phyloP scores from a whole-genome alignment of 2,329 filamentous ascomycete species.

The Davidsoniella virescens region DNA sequence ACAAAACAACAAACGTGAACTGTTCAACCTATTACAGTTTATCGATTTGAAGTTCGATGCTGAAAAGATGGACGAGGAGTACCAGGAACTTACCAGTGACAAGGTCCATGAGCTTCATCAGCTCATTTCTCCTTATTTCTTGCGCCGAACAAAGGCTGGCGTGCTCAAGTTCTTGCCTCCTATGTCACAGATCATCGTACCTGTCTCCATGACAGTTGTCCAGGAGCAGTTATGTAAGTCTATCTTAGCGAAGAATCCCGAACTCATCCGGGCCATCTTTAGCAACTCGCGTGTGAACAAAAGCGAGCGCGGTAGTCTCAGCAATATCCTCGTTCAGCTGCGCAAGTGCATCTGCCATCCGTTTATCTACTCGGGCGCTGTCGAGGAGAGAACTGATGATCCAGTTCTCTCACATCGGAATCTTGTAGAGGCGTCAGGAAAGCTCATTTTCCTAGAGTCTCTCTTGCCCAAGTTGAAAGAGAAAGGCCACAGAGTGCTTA shows the following conservation, averaged over 20 bases:
- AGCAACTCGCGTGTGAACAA: conserved; percentile 48
- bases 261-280: conserved; percentile 78
- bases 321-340: conserved; percentile 90
- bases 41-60: conserved; percentile 60
- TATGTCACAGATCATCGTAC: conserved; percentile 88
- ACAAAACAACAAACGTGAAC: conserved; percentile 86
- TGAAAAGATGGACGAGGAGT: conserved; percentile 56
- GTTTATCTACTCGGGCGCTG: conserved; percentile 78
- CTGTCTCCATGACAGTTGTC: conserved; percentile 84
- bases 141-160: conserved; percentile 69
- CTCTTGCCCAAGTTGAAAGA: conserved; percentile 78
- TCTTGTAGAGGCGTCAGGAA: conserved; percentile 78
- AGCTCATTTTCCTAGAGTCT: conserved; percentile 66
- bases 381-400: conserved; percentile 64
- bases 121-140: conserved; percentile 57
- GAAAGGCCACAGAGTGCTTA: conserved; percentile 74
- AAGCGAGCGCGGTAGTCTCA: conserved; percentile 59
- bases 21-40: conserved; percentile 96
- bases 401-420: conserved; percentile 53
- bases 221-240: conserved; percentile 92
- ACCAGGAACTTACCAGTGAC: conserved; percentile 61
- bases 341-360: conserved; percentile 92
- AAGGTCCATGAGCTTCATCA: conserved; percentile 69
- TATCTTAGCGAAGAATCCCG: conserved; percentile 78
- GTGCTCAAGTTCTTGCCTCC: conserved; percentile 84